phyloP scores from a whole-genome alignment of 179 eudicot genomes.

The Corrigiola litoralis region DNA sequence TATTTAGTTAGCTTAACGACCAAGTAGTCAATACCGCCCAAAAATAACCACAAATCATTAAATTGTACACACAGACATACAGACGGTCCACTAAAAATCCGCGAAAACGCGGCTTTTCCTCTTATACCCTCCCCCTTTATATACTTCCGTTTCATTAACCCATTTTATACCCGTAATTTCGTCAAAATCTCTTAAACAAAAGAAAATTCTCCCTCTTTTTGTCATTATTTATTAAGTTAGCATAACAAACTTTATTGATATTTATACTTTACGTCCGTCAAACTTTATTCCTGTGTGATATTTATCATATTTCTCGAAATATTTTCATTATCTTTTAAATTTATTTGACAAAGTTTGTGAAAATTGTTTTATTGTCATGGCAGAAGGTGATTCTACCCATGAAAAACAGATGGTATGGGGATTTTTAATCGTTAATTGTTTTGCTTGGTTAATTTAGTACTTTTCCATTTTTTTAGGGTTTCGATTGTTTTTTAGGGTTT shows the following conservation, averaged over 20 bases:
- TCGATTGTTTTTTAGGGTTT: not conserved
- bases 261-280: not conserved
- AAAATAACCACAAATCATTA: no score
- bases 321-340: no score
- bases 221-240: no score
- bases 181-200: no score
- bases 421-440: not conserved
- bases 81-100: constrained; percentile 14
- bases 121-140: constrained; percentile 2
- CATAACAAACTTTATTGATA: no score
- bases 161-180: not conserved
- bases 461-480: not conserved
- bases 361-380: constrained; percentile 12
- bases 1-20: constrained; percentile 15
- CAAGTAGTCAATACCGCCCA: constrained; percentile 20
- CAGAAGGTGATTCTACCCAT: constrained; percentile 16
- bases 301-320: not conserved
- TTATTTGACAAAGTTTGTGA: not conserved
- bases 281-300: not conserved
- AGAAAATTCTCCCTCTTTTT: no score
- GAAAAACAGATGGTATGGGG: constrained; percentile 16
- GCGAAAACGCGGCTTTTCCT: not conserved
- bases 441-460: not conserved
- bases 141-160: not conserved
- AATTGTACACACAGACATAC: not conserved